These are phyloP conservation scores for Fagopyrum homotropicum DNA, from an alignment of 148 eudicot species.

Conservation along the genomic window DNA sequence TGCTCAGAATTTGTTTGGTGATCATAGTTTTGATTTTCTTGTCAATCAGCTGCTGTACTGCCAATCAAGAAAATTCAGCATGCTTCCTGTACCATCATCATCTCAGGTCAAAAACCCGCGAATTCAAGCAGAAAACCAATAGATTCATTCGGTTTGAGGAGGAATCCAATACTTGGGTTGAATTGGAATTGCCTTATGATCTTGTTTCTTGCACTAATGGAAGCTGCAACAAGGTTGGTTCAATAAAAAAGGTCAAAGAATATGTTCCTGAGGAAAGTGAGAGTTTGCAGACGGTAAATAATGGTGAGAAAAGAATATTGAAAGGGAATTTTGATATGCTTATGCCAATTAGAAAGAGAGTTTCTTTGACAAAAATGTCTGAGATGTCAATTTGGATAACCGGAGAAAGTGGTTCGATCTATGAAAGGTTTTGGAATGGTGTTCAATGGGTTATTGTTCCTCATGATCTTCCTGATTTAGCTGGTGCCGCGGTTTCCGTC, in stretches of 20 bases:
- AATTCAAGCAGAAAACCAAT: slow-evolving; percentile 40
- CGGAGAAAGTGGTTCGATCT: slow-evolving; percentile 74
- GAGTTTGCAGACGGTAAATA: slow-evolving; percentile 3
- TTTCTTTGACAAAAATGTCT: slow-evolving; percentile 61
- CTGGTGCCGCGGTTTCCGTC: slow-evolving; percentile 54
- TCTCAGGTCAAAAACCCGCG: slow-evolving; percentile 14
- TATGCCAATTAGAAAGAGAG: slow-evolving; percentile 51
- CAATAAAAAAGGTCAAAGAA: slow-evolving; percentile 19
- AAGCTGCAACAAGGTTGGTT: slow-evolving; percentile 53
- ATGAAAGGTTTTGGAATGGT: slow-evolving; percentile 92
- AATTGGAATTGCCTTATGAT: slow-evolving; percentile 61
- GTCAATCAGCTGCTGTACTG: not conserved
- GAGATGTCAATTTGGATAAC: slow-evolving; percentile 74
- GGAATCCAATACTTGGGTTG: slow-evolving; percentile 64
- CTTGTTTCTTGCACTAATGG: slow-evolving; percentile 53
- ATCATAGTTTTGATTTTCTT: not conserved
- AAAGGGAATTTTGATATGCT: slow-evolving; percentile 19
- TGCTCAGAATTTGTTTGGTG: not conserved
- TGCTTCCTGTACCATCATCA: slow-evolving; percentile 29
- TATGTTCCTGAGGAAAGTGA: slow-evolving; percentile 8
- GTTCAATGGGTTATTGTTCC: slow-evolving; percentile 93
- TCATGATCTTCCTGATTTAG: slow-evolving; percentile 61
- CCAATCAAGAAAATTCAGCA: slow-evolving; percentile 3
- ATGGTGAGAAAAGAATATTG: slow-evolving; percentile 3
- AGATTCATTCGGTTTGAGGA: slow-evolving; percentile 55